These are phyloP conservation scores for Nymphaea colorata DNA, from an alignment of 164 flowering plant species.

Conservation along the genomic window DNA sequence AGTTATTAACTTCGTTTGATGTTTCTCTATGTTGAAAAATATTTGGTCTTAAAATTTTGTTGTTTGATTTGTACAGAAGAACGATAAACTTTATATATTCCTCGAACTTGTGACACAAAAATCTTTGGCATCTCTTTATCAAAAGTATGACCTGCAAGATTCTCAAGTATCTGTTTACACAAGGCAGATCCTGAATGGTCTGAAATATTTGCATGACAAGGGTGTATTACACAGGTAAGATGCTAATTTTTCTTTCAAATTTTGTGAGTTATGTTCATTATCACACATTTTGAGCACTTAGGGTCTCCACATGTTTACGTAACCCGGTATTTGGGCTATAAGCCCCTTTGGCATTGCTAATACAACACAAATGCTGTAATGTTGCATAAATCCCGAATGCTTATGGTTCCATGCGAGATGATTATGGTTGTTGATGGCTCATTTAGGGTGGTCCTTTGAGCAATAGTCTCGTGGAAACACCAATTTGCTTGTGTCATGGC, in stretches of 20 bases:
- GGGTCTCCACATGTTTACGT: neutral
- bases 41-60: neutral
- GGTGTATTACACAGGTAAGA: slow-evolving; percentile 80
- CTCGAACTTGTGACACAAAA: slow-evolving; percentile 86
- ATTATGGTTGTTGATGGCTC: too few species aligned
- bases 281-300: neutral
- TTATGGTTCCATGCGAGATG: too few species aligned
- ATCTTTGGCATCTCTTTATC: slow-evolving; percentile 65
- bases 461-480: too few species aligned
- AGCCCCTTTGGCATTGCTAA: too few species aligned
- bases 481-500: too few species aligned
- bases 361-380: too few species aligned
- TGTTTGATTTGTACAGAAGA: slow-evolving; percentile 43
- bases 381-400: too few species aligned
- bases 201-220: slow-evolving; percentile 89
- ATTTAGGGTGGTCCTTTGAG: too few species aligned
- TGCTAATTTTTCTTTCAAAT: neutral
- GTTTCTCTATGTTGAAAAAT: too few species aligned
- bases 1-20: too few species aligned
- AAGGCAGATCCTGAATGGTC: slow-evolving; percentile 68
- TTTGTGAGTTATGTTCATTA: neutral
- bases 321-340: neutral
- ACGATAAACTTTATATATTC: slow-evolving; percentile 69
- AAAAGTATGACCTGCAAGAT: slow-evolving; percentile 49
- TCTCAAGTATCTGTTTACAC: slow-evolving; percentile 79